These are phyloP conservation scores for Halophytophthora batemanensis DNA, from an alignment of 352 stramenopile genomes.

Conservation along the genomic window DNA sequence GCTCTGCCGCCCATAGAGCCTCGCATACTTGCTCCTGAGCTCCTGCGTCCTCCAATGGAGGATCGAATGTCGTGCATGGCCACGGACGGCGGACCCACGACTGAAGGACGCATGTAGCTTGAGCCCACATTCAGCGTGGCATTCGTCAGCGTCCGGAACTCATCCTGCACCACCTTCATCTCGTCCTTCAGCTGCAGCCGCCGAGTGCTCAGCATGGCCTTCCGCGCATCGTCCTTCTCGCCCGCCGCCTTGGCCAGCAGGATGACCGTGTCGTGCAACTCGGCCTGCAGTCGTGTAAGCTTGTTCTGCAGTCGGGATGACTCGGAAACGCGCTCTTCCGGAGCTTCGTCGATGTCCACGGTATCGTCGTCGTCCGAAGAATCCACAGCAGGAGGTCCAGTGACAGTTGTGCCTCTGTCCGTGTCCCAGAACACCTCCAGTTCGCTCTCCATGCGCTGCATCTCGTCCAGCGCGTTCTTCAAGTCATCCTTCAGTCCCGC, in stretches of 20 bases:
- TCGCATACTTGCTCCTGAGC: constrained; percentile 10
- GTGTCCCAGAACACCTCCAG: constrained; percentile 38
- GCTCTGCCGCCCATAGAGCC: constrained; percentile 16
- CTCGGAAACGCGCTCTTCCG: constrained; percentile 38
- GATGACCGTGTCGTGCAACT: constrained; percentile 61
- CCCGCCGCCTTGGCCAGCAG: constrained; percentile 56
- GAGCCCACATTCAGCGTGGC: constrained; percentile 25
- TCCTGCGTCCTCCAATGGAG: background rate
- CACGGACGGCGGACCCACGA: constrained; percentile 22
- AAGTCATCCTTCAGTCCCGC: constrained; percentile 67
- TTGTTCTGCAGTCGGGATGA: constrained; percentile 43
- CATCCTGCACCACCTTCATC: constrained; percentile 66
- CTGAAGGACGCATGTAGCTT: constrained; percentile 29
- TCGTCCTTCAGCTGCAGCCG: constrained; percentile 72
- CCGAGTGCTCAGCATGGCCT: constrained; percentile 46
- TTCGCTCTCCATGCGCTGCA: constrained; percentile 66
- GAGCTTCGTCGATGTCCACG: constrained; percentile 48
- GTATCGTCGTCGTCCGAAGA: constrained; percentile 16
- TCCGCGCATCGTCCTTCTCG: constrained; percentile 46
- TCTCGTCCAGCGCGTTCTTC: constrained; percentile 63
- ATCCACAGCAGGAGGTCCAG: constrained; percentile 18
- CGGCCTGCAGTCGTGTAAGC: constrained; percentile 36
- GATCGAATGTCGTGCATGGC: constrained; percentile 16
- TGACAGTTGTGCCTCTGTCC: constrained; percentile 32
- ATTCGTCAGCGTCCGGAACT: constrained; percentile 39